These are phyloP conservation scores for Daldinia grandis DNA, from an alignment of 495 filamentous ascomycete species.

Conservation along the genomic window DNA sequence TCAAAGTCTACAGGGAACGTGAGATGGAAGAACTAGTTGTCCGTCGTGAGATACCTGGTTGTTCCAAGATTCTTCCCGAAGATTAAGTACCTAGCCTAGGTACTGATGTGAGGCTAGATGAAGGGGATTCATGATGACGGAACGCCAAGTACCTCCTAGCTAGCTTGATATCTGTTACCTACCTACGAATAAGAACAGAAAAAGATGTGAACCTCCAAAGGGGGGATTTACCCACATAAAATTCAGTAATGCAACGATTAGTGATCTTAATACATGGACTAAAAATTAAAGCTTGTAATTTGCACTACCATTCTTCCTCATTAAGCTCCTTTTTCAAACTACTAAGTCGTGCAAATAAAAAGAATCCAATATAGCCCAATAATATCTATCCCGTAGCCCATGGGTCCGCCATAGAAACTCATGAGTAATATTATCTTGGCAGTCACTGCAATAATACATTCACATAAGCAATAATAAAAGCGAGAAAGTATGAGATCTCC, in stretches of 20 bases:
- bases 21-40: background rate
- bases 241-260: background rate
- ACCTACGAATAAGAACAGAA: background rate
- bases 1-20: background rate
- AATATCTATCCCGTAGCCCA: too few relatives aligned
- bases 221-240: background rate
- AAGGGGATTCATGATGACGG: background rate
- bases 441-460: background rate
- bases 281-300: too few relatives aligned
- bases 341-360: too few relatives aligned
- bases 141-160: background rate
- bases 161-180: background rate
- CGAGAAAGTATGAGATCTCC: conserved; percentile 24
- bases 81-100: too few relatives aligned
- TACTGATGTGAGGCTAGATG: too few relatives aligned
- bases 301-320: too few relatives aligned
- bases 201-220: background rate
- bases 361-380: too few relatives aligned
- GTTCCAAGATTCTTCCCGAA: too few relatives aligned
- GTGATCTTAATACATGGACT: background rate
- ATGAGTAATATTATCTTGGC: background rate
- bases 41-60: background rate
- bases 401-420: background rate
- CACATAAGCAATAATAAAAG: background rate
- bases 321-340: too few relatives aligned